Base-by-base conservation (phyloP, 2,329 filamentous ascomycete species). In the Aspergillus costaricaensis region DNA sequence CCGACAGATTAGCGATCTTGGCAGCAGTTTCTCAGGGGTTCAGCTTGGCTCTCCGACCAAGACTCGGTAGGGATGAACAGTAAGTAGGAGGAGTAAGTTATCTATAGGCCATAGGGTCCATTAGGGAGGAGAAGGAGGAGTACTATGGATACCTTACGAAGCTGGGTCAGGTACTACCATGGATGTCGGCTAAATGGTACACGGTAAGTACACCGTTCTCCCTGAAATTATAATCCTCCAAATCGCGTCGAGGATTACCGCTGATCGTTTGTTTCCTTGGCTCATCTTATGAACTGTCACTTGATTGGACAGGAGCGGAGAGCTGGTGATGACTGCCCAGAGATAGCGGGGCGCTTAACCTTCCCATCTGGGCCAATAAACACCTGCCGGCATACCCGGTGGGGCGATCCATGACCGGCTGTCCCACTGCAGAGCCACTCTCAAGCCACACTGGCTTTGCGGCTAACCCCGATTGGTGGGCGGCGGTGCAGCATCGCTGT, bases 1-100 rank as follows among this genome's bases (percentile, higher is more conserved):
- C 47, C 23, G 47, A 49, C 47, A 17, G 23, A 10, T 50, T 50
- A 50, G 47, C 47, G 47, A 50, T 50, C 47, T 50, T 50, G 47
- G 47, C 47, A 30, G 47, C 21, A 49, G 44, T 9, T 17, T 23
- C 44, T 48, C 21, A 48, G 44, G 25, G 44, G 21, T 2, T 36
- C 32, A 36, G 32, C 32, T 36, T 36, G 12, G 32, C 32, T 36
- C 32, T 14, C 10, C 32, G 12, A 36, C 32, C 32, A 36, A 36
- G 32, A 36, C 32, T 5, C 5, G 32, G 32, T 36, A 36, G 32
- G 12, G 32, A 36, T 36, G 32, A 14, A 14, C 27, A 36, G 32
- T 15, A 36, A 36, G 32, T 15, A 36, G 5, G 5, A 14, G 21
- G 4, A 23, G 21, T 23, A 36, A 36, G 12, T 5, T 5, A 36